Conservation (phyloP, 345 rosid genomes). For the Sisymbrium altissimum region DNA sequence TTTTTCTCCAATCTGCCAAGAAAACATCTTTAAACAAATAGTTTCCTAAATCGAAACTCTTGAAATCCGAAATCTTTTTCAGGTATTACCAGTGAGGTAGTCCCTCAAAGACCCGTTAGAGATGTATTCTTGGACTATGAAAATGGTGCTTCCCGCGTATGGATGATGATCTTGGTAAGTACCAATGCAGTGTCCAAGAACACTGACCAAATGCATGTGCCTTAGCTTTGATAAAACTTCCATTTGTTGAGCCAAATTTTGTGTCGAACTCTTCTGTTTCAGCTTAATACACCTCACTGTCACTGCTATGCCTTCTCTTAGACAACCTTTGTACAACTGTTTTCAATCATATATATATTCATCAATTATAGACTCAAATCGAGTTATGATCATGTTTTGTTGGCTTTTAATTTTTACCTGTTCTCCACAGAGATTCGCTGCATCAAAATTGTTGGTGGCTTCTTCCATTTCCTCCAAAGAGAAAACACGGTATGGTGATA, state of each 20-base stretch:
- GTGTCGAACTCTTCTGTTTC: conserved; percentile 65
- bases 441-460: conserved; percentile 75
- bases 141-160: conserved; percentile 45
- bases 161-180: conserved; percentile 77
- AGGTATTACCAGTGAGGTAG: conserved; percentile 60
- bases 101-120: conserved; percentile 64
- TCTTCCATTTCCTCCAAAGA: conserved; percentile 81
- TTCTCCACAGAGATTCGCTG: conserved; percentile 59
- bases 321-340: conserved; percentile 72
- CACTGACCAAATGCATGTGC: conserved; percentile 76
- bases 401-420: conserved; percentile 26
- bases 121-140: conserved; percentile 68
- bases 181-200: conserved; percentile 79
- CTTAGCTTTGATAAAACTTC: conserved; percentile 86
- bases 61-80: background rate
- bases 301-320: conserved; percentile 61
- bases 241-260: conserved; percentile 62
- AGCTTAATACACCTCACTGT: conserved; percentile 66
- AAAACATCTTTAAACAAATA: background rate
- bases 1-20: conserved; percentile 67
- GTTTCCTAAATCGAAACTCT: background rate
- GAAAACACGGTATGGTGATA: conserved; percentile 63
- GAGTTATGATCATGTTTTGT: background rate
- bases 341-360: background rate
- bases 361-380: background rate